A percentile compares a stretch with the other conserved stretches of the same genome.
Evolutionary conservation across 1,139 yeast species (phyloP).

Genomic region (Blastobotrys ciferrii): DNA sequence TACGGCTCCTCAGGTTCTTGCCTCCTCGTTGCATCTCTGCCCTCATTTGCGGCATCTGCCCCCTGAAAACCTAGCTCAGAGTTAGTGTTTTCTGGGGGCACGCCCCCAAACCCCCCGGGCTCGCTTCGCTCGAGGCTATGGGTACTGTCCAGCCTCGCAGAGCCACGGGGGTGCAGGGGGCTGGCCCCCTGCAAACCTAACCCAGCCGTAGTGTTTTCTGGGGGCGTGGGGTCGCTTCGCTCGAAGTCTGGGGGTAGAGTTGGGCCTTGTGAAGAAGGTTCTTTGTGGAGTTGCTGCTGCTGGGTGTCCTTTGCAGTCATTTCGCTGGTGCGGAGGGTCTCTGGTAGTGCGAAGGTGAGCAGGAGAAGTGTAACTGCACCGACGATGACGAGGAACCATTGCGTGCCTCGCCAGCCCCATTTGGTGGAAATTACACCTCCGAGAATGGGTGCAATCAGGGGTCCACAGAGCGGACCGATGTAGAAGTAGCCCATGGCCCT

Average conservation of each 20-base stretch:
- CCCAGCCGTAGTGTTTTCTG: no score
- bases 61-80: no score
- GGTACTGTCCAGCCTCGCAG: no score
- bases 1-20: slow-evolving; percentile 2
- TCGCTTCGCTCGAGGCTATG: no score
- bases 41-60: no score
- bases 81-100: no score
- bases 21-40: neutral
- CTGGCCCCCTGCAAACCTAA: no score
- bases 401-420: slow-evolving; percentile 90
- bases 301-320: slow-evolving; percentile 1
- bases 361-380: slow-evolving; percentile 54
- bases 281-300: slow-evolving; percentile 11
- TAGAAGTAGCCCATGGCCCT: slow-evolving; percentile 78
- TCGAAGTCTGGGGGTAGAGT: neutral
- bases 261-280: slow-evolving; percentile 3
- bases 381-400: slow-evolving; percentile 75
- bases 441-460: slow-evolving; percentile 73
- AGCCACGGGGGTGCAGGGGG: no score
- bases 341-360: slow-evolving; percentile 64
- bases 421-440: slow-evolving; percentile 72
- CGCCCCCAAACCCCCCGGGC: no score
- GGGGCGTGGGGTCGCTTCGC: neutral
- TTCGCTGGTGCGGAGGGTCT: slow-evolving; percentile 48
- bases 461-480: slow-evolving; percentile 79